Evolutionary conservation across 106 monocot species (phyloP).

Genomic region (Dendrobium officinale): DNA sequence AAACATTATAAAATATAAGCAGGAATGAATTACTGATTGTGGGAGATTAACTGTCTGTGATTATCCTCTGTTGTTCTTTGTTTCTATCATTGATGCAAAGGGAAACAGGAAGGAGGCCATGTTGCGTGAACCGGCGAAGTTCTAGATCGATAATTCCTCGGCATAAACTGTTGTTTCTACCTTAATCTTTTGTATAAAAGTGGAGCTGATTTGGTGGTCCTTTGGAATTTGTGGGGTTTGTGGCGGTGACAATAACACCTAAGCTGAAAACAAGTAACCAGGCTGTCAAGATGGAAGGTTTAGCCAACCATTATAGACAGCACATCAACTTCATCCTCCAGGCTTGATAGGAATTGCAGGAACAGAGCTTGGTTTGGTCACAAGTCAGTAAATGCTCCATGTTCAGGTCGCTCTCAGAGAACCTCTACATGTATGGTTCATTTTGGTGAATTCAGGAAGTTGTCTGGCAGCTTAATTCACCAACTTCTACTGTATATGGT

Average conservation of each 20-base stretch:
- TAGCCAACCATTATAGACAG: not conserved
- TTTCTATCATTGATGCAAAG: not conserved
- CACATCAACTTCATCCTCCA: not conserved
- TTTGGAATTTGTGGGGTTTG: not conserved
- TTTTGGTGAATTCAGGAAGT: not conserved
- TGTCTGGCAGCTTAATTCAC: not conserved
- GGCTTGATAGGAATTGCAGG: not conserved
- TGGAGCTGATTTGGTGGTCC: not conserved
- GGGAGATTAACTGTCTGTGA: not conserved
- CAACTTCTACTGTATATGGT: not conserved
- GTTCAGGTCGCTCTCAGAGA: not conserved
- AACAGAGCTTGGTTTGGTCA: not conserved
- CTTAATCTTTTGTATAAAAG: not conserved
- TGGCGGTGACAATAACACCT: not conserved
- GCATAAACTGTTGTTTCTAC: not conserved
- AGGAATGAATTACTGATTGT: not conserved
- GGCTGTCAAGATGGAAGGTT: constrained; percentile 1
- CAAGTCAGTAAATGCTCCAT: not conserved
- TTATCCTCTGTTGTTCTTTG: not conserved
- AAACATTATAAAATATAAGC: not conserved
- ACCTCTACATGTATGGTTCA: not conserved
- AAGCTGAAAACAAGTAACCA: not conserved
- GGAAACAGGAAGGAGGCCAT: not conserved
- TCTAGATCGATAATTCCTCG: not conserved
- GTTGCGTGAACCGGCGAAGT: no score